Evolutionary conservation across 1,139 yeast species (phyloP), one percentile per base, ranked within the genome.

Genomic region (Taiozyma sp.): DNA sequence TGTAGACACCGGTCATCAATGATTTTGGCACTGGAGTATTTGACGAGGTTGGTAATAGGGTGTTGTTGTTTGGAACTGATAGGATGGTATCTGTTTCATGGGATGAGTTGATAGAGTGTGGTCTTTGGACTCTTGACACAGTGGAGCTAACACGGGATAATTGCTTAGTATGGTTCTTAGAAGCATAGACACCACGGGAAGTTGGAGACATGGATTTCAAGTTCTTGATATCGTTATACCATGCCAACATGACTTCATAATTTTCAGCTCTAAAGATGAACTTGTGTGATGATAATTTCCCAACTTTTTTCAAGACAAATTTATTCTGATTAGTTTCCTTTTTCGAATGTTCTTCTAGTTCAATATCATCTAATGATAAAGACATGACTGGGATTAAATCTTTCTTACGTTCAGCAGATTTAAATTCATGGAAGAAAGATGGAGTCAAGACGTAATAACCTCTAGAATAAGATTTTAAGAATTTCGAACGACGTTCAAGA

Each of bases 401-500:
- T 63, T 80, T 86, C 61, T 84, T 86, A 51, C 96, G 78, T 68
- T 92, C 97, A 8, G 81, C 70, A 1, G 92, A 75, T 71, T 91
- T 92, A 70, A 93, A 89, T 70, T 93, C 99, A 66, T 93, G 98
- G 52, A 93, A 73, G 63, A 81, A 92, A 53, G 84, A 83, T 52
- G 97, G 87, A 2, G 99, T 91, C 59, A 93, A 74, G 32, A 93
- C 96, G 66, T 91, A 95, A 83, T 89, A 93, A 6, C 96, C 96
- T 59, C 84, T 80, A 6, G 96, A 83, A 69, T 91, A 95, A 30
- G 93, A 87, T 72, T 91, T 92, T 58, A 93, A 76, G 66, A 83
- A 91, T 72, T 92, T 93, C 2, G 97, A 88, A 61, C 96, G 80
- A 66, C 97, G 80, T 68, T 93, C 99, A 58, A 93, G 74, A 58